Evolutionary conservation across 2,329 filamentous ascomycete species (phyloP), one percentile per base, ranked within the genome.

Genomic region (Pseudomassariella vexata): DNA sequence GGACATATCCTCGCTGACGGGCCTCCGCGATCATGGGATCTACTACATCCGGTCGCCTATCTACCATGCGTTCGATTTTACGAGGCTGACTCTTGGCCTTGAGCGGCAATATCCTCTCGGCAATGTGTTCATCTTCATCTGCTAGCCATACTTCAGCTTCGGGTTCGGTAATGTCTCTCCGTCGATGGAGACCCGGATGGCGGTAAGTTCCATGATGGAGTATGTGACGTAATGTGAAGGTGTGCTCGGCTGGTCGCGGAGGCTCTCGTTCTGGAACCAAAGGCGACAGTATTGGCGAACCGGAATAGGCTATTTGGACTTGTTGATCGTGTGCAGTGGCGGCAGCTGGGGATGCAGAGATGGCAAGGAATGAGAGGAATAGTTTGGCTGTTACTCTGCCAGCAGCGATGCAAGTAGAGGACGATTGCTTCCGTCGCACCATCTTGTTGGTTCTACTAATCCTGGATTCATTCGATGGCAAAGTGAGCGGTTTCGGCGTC

Each of bases 131-230:
- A 34, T 77, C 78, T 33, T 81, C 76, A 31, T 70, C 69, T 9
- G 73, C 66, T 35, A 84, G 64, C 62, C 73, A 82, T 27, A 90
- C 62, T 20, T 68, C 60, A 11, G 79, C 71, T 26, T 78, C 65
- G 8, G 70, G 60, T 14, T 73, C 62, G 24, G 54, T 40, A 19
- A 95, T 66, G 56, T 96, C 87, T 39, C 82, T 69, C 46, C 77
- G 80, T 37, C 82, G 73, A 57, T 95, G 86, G 11, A 95, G 73
- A 5, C 70, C 60, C 3, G 89, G 89, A 46, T 94, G 76, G 45
- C 73, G 65, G 56, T 90, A 75, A 24, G 86, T 84, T 37, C 90
- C 90, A 62, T 95, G 89, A 56, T 95, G 89, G 61, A 86, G 92
- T 50, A 96, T 81, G 60, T 98, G 90, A 48, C 87, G 81, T 35